A percentile compares a stretch with the other conserved stretches of the same genome.
These are phyloP conservation scores for Arthrobotrys conoides DNA, from an alignment of 2,329 filamentous ascomycete genomes.

Conservation along the genomic window DNA sequence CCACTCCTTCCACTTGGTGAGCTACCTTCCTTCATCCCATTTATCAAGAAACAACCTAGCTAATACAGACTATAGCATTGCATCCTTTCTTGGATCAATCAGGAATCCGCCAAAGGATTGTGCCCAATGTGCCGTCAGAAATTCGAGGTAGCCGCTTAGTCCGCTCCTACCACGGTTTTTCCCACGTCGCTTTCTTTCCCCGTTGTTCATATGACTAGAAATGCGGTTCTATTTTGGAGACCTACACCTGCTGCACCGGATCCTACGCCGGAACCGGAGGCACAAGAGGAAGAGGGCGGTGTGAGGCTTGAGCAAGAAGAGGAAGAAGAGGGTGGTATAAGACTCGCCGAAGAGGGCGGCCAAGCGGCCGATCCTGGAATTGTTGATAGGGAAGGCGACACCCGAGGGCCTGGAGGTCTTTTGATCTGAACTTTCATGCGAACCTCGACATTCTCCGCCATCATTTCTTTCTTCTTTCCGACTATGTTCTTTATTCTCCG, in stretches of 20 bases:
- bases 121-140: conserved; percentile 98
- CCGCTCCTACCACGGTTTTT: conserved; percentile 52
- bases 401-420: conserved; percentile 22
- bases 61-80: conserved; percentile 77
- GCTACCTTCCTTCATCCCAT: conserved; percentile 9
- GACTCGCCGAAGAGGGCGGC: conserved; percentile 1
- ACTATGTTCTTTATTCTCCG: background rate
- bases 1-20: conserved; percentile 98
- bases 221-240: conserved; percentile 40
- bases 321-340: background rate
- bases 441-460: background rate
- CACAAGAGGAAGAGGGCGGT: conserved; percentile 8
- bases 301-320: conserved; percentile 1
- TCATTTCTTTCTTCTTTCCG: background rate
- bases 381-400: background rate
- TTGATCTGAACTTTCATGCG: conserved; percentile 10
- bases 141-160: conserved; percentile 63
- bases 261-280: conserved; percentile 21
- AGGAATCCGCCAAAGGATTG: conserved; percentile 91
- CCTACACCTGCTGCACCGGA: conserved; percentile 12
- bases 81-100: conserved; percentile 94
- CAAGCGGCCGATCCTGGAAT: background rate
- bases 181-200: conserved; percentile 45
- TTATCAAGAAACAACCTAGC: background rate
- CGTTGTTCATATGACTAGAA: conserved; percentile 31